phyloP scores from a whole-genome alignment of 345 rosid genomes.

The Pseudoturritis turrita region DNA sequence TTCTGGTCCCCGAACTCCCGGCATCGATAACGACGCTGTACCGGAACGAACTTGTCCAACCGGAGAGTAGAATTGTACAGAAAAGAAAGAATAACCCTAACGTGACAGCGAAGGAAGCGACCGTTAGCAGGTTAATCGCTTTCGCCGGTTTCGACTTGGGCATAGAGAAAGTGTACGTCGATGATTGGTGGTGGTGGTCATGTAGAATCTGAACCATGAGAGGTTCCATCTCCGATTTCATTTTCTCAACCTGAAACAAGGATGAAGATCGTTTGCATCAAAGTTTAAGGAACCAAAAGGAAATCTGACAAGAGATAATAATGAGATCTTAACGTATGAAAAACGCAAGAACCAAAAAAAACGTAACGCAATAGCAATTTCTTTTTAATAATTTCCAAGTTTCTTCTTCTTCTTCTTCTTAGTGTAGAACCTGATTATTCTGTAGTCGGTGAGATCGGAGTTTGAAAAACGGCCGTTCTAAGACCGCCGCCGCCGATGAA shows the following conservation, averaged over 20 bases:
- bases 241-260: conserved; percentile 35
- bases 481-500: neutral
- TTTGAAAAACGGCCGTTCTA: no score
- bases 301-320: neutral
- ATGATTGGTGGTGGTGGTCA: conserved; percentile 2
- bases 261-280: conserved; percentile 62
- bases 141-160: conserved; percentile 24
- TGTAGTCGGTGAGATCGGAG: neutral
- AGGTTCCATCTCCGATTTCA: conserved; percentile 50
- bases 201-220: conserved; percentile 34
- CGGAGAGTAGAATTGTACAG: conserved; percentile 18
- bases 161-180: conserved; percentile 36
- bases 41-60: neutral
- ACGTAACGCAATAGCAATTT: neutral
- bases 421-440: no score
- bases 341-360: no score
- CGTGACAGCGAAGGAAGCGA: conserved; percentile 15
- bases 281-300: conserved; percentile 6
- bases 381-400: neutral
- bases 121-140: conserved; percentile 13
- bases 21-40: conserved; percentile 61
- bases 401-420: neutral
- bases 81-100: conserved; percentile 24
- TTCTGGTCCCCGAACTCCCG: conserved; percentile 73
- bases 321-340: no score